Evolutionary conservation across 148 eudicot genomes (phyloP).

Genomic region (Spergularia marina): DNA sequence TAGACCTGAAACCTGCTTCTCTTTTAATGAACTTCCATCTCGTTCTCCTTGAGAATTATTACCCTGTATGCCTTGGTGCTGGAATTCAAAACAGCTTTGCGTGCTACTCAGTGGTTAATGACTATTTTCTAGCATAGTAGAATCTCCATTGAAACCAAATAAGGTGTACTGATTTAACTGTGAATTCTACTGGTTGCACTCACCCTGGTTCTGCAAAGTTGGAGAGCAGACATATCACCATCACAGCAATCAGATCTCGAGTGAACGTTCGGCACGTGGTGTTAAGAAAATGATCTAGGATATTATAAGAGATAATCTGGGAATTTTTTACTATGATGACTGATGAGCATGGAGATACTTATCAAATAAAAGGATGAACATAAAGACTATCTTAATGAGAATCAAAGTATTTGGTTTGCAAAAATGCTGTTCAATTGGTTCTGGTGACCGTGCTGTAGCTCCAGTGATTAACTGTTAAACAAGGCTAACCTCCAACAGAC

Average conservation of each 20-base stretch:
- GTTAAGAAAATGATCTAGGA: background rate
- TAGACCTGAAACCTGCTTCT: background rate
- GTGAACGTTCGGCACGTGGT: background rate
- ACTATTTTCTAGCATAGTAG: too few species aligned
- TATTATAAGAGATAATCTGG: background rate
- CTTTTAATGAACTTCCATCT: background rate
- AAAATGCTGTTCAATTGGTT: background rate
- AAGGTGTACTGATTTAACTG: background rate
- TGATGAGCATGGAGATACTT: background rate
- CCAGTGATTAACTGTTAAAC: background rate
- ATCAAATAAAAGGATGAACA: background rate
- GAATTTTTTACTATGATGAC: background rate
- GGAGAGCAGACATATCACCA: background rate
- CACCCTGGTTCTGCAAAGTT: background rate
- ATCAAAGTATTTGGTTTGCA: background rate
- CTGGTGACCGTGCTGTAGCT: background rate
- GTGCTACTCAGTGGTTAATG: background rate
- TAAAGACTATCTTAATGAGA: background rate
- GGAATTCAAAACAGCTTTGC: background rate
- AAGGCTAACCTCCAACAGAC: background rate
- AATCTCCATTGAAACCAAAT: background rate
- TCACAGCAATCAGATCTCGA: background rate
- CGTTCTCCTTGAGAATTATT: background rate
- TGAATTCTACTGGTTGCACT: background rate
- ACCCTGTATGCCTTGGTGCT: constrained; percentile 10